phyloP scores from a whole-genome alignment of 805 yeast genomes.

The Candida yuanshanica region DNA sequence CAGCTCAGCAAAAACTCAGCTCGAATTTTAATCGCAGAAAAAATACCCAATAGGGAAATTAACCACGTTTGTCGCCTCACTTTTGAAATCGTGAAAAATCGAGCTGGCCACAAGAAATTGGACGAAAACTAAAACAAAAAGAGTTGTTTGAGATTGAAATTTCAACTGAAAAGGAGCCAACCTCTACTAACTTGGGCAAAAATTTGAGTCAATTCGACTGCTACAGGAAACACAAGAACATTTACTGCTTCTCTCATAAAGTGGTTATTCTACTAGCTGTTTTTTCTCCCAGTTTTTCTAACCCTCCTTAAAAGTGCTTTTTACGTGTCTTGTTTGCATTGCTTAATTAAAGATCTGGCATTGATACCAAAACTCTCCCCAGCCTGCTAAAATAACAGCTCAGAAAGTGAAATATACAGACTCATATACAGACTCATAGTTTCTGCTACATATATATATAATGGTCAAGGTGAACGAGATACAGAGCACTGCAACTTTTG shows the following conservation, averaged over 20 bases:
- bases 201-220: background rate
- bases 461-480: conserved; percentile 84
- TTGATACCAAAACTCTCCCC: no score
- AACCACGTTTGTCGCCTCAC: background rate
- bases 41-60: conserved; percentile 1
- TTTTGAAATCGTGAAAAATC: background rate
- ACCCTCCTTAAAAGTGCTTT: background rate
- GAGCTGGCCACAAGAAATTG: background rate
- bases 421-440: background rate
- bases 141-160: background rate
- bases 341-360: background rate
- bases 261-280: no score
- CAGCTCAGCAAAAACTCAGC: no score
- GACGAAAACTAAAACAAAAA: background rate
- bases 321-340: background rate
- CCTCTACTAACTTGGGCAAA: background rate
- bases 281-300: background rate
- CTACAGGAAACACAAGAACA: background rate
- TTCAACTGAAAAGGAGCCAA: background rate
- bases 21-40: no score
- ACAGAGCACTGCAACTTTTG: conserved; percentile 85
- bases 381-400: no score
- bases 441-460: background rate
- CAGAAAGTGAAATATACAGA: no score
- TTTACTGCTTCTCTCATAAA: background rate